These are phyloP conservation scores for Vigna reflexopilosa DNA, from an alignment of 306 rosid genomes.

Conservation along the genomic window DNA sequence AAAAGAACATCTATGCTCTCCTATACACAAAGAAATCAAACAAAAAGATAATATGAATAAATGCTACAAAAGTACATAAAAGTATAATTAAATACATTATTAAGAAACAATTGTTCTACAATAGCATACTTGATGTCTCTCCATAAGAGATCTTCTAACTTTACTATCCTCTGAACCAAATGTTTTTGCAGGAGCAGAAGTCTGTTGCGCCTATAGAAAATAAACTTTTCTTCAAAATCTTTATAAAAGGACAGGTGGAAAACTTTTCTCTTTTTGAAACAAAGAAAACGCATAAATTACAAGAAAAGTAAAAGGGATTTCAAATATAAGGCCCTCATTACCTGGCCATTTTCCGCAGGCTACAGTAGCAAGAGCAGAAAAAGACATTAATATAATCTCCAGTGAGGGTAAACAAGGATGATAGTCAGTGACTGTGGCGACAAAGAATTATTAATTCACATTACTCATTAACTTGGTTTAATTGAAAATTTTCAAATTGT, in stretches of 20 bases:
- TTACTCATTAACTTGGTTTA: conserved; percentile 30
- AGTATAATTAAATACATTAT: conserved; percentile 29
- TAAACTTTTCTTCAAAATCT: conserved; percentile 41
- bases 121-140: conserved; percentile 76
- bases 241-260: not conserved
- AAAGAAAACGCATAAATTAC: conserved; percentile 33
- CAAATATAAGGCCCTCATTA: conserved; percentile 53
- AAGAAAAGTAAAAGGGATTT: conserved; percentile 27
- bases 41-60: conserved; percentile 21
- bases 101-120: conserved; percentile 31
- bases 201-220: conserved; percentile 53
- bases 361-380: conserved; percentile 50
- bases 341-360: conserved; percentile 77
- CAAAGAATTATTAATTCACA: conserved; percentile 20
- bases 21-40: conserved; percentile 54
- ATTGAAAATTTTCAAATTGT: conserved; percentile 29
- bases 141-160: conserved; percentile 69
- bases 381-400: conserved; percentile 50
- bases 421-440: conserved; percentile 27
- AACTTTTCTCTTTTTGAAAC: not conserved
- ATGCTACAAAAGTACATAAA: conserved; percentile 30
- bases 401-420: conserved; percentile 21
- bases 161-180: conserved; percentile 61
- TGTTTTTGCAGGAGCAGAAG: conserved; percentile 55
- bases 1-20: conserved; percentile 81